Base-by-base conservation (phyloP, 176 grass and related monocot genomes). In the Phoenix roebelenii region DNA sequence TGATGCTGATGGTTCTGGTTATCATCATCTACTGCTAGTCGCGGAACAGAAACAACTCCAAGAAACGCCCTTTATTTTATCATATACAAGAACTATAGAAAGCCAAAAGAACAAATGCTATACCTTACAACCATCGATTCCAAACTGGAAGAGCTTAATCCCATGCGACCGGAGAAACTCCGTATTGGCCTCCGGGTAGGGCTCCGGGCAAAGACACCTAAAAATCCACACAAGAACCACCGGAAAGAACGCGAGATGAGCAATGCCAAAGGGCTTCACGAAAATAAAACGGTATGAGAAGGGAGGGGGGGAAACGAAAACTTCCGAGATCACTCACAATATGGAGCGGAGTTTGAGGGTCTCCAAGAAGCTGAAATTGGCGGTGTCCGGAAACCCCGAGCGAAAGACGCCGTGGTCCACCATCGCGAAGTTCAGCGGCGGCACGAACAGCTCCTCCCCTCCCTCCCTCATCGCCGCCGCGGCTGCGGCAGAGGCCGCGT, bases 111-210 rank as follows among this genome's bases (percentile, higher is more conserved):
- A 44, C 5, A 25, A 18, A 54, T 51, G 54, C 10, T 6, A 69
- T 68, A 95, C 90, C 90, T 95, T 95, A 65, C 78, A 82, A 30
- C 85, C 82, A 48, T 89, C 85, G 55, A 95, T 95, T 30, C 90
- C 85, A 29, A 95, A 64, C 70, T 95, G 85, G 66, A 85, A 89
- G 5, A 95, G 72, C 26, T 39, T 72, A 68, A 89, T 95, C 20
- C 73, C 79, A 63, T 78, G 84, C 32, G 70, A 50, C 17, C 59
- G 69, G 58, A 95, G 79, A 60, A 95, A 95, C 66, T 86, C 82
- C 32, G 78, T 54, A 74, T 70, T 78, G 22, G 66, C 30, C 76
- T 83, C 85, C 35, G 85, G 90, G 62, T 89, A 95, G 15, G 85
- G 79, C 70, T 95, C 90, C 57, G 85, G 90, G 72, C 90, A 95